Base-by-base conservation (phyloP, 345 rosid species). In the Sonneratia alba region DNA sequence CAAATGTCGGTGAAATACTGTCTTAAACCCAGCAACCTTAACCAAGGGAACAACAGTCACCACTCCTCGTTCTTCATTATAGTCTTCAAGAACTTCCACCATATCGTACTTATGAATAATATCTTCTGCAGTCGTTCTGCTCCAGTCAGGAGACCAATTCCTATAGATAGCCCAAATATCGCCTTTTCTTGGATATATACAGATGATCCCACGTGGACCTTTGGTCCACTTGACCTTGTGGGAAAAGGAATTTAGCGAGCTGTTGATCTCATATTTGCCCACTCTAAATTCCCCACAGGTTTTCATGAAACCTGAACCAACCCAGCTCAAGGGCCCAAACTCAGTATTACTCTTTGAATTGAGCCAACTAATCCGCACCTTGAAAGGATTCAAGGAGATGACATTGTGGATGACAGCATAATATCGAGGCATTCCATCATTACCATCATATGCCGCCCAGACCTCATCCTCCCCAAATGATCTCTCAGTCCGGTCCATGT, bases 371-470 rank as follows among this genome's bases (percentile, higher is more conserved):
- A 95, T 89, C 78, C 76, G 85, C 91, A 92, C 73, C 86, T 86
- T 90, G 75, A 96, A 92, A 22, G 99, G 99, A 51, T 81, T 81
- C 82, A 73, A 22, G 66, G 99, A 91, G 8, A 91, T 75, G 68
- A 96, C 91, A 77, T 86, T 88, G 59, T 87, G 94, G 77, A 96
- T 88, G 82, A 91, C 86, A 65, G 98, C 98, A 77, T 92, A 96
- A 71, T 78, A 92, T 45, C 99, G 90, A 70, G 99, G 99, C 99
- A 96, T 91, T 48, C 97, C 98, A 75, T 92, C 98, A 47, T 85
- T 85, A 73, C 84, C 85, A 36, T 95, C 99, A 75, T 96, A 96
- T 13, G 96, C 97, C 71, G 98, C 99, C 99, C 99, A 95, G 49
- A 95, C 87, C 79, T 96, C 88, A 72, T 91, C 91, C 11, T 79